Conservation (phyloP, 1,284 basidiomycete genomes). For the Lentinula novae-zelandiae region DNA sequence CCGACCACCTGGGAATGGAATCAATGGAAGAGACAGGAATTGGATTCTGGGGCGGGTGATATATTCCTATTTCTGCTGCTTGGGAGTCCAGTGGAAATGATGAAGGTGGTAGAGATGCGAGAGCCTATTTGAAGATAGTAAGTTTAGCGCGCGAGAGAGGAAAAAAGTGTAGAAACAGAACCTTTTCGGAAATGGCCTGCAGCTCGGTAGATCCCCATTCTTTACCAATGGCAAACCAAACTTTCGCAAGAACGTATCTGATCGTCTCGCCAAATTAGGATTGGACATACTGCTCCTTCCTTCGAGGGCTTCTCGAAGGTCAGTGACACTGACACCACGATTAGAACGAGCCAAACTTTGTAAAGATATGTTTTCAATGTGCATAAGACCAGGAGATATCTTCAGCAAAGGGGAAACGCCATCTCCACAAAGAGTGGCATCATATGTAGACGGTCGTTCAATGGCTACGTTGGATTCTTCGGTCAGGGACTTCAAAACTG, state of each 20-base stretch:
- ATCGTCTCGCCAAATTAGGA: slow-evolving; percentile 57
- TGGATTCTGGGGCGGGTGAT: slow-evolving; percentile 32
- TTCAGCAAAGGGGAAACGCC: slow-evolving; percentile 70
- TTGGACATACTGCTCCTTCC: slow-evolving; percentile 79
- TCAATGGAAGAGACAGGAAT: slow-evolving; percentile 29
- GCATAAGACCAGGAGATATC: slow-evolving; percentile 81
- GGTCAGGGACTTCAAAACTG: not conserved
- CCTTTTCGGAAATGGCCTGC: slow-evolving; percentile 52
- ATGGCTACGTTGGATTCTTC: slow-evolving; percentile 37
- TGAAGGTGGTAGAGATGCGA: slow-evolving; percentile 27
- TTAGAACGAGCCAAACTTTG: slow-evolving; percentile 74
- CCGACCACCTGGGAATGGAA: slow-evolving; percentile 23
- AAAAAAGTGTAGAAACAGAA: slow-evolving; percentile 26
- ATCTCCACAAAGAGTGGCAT: slow-evolving; percentile 55
- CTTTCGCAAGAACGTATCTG: slow-evolving; percentile 59
- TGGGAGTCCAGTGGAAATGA: slow-evolving; percentile 28
- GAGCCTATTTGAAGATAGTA: slow-evolving; percentile 27
- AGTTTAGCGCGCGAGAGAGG: slow-evolving; percentile 1
- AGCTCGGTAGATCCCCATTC: slow-evolving; percentile 68
- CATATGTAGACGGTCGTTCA: slow-evolving; percentile 56
- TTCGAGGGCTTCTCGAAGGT: slow-evolving; percentile 83
- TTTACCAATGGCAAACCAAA: slow-evolving; percentile 68
- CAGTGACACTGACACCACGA: slow-evolving; percentile 78
- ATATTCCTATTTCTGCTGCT: slow-evolving; percentile 27
- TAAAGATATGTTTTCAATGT: slow-evolving; percentile 82